These are phyloP conservation scores for Phialophora verrucosa DNA, from an alignment of 2,329 filamentous ascomycete species.

Conservation along the genomic window DNA sequence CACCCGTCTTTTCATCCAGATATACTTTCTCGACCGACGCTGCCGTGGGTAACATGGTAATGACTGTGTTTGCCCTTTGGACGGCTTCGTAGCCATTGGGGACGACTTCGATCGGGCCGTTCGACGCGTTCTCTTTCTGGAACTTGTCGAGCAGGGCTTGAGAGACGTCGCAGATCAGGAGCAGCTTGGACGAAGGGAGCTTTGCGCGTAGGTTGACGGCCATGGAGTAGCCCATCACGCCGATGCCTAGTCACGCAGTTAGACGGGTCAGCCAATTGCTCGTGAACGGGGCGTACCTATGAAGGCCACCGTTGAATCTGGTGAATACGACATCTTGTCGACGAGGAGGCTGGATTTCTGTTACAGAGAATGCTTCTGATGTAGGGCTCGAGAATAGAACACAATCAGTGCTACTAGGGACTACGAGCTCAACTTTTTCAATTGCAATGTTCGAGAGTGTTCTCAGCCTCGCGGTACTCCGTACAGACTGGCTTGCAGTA, in stretches of 20 bases:
- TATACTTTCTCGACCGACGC: slow-evolving; percentile 59
- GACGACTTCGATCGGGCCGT: slow-evolving; percentile 47
- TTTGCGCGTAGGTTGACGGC: slow-evolving; percentile 49
- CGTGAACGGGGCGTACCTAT: slow-evolving; percentile 26
- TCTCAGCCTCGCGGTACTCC: not conserved
- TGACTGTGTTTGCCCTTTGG: slow-evolving; percentile 53
- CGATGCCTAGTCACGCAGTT: slow-evolving; percentile 41
- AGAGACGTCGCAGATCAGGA: slow-evolving; percentile 50
- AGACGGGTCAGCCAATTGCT: not conserved
- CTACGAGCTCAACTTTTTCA: not conserved
- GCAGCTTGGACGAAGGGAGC: slow-evolving; percentile 41
- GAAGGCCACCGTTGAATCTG: slow-evolving; percentile 36
- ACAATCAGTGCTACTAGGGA: not conserved
- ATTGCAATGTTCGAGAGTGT: not conserved
- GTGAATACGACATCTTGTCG: slow-evolving; percentile 18
- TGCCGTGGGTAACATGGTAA: slow-evolving; percentile 62
- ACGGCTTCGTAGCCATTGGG: slow-evolving; percentile 49
- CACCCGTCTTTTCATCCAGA: slow-evolving; percentile 51
- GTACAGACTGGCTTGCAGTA: not conserved
- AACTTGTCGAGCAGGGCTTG: slow-evolving; percentile 47
- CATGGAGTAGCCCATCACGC: slow-evolving; percentile 53
- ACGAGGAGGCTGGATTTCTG: not conserved
- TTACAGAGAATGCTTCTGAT: not conserved
- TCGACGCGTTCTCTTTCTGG: slow-evolving; percentile 44
- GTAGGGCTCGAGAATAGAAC: not conserved